Percentiles rank a stretch among this genome's conserved stretches.
phyloP scores from a whole-genome alignment of 805 yeast genomes.

The Hagleromyces aurorensis region DNA sequence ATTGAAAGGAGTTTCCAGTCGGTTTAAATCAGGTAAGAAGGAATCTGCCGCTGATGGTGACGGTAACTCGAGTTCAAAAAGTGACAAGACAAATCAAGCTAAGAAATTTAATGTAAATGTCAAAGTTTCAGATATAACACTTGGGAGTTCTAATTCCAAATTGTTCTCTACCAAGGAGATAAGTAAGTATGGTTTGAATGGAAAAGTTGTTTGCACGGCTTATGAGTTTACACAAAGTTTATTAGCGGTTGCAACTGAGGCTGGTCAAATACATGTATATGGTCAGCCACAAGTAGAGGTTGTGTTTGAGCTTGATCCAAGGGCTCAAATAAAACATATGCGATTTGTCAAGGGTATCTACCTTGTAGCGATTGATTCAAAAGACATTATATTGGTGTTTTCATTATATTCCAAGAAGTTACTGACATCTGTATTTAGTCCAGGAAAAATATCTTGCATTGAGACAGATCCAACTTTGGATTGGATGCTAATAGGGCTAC shows the following conservation, averaged over 20 bases:
- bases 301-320: constrained; percentile 45
- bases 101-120: too few species aligned
- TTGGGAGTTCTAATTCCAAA: constrained; percentile 16
- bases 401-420: constrained; percentile 59
- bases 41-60: not conserved
- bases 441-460: constrained; percentile 57
- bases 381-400: constrained; percentile 55
- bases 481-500: constrained; percentile 74
- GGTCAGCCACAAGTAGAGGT: constrained; percentile 81
- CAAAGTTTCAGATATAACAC: too few species aligned
- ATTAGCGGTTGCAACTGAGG: constrained; percentile 68
- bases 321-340: constrained; percentile 45
- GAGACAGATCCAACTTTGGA: constrained; percentile 84
- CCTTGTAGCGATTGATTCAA: constrained; percentile 60
- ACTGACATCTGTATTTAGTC: constrained; percentile 52
- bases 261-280: constrained; percentile 64
- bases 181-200: constrained; percentile 49
- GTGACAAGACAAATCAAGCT: too few species aligned
- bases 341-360: constrained; percentile 75
- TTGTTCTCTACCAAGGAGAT: constrained; percentile 30
- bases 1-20: too few species aligned
- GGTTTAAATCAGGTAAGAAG: not conserved
- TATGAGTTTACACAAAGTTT: constrained; percentile 86
- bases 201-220: constrained; percentile 59
- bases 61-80: not conserved